phyloP scores from a whole-genome alignment of 2,329 filamentous ascomycete genomes.

The Clarireedia sp. region DNA sequence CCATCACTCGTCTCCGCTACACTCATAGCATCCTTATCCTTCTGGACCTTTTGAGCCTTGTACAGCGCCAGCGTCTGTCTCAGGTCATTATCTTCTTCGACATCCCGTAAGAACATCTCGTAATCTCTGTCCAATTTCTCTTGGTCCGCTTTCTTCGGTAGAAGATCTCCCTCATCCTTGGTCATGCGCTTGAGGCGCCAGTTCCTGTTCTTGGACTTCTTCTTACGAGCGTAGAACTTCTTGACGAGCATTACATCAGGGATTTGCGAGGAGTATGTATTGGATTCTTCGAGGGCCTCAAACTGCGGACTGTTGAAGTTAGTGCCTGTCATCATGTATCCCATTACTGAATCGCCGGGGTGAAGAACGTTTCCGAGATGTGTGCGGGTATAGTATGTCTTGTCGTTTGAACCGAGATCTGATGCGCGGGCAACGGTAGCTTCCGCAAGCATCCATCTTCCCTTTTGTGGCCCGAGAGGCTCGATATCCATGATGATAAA shows the following conservation, averaged over 20 bases:
- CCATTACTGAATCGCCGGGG: slow-evolving; percentile 85
- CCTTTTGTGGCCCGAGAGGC: slow-evolving; percentile 63
- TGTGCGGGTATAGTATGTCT: slow-evolving; percentile 81
- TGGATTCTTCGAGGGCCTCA: slow-evolving; percentile 72
- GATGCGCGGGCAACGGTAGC: slow-evolving; percentile 79
- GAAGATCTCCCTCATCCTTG: slow-evolving; percentile 78
- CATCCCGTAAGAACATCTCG: slow-evolving; percentile 92
- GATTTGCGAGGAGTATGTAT: slow-evolving; percentile 67
- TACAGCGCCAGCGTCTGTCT: slow-evolving; percentile 79
- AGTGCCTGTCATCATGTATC: slow-evolving; percentile 81
- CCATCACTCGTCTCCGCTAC: slow-evolving; percentile 54
- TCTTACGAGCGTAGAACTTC: slow-evolving; percentile 86
- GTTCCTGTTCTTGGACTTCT: slow-evolving; percentile 75
- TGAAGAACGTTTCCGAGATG: slow-evolving; percentile 82
- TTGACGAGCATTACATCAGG: slow-evolving; percentile 93
- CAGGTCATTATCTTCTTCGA: slow-evolving; percentile 90
- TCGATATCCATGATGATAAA: slow-evolving; percentile 96
- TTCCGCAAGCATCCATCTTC: slow-evolving; percentile 78
- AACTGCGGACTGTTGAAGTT: slow-evolving; percentile 89
- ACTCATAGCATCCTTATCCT: slow-evolving; percentile 58
- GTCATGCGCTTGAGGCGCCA: slow-evolving; percentile 95
- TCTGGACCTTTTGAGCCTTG: slow-evolving; percentile 47
- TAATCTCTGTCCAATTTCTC: slow-evolving; percentile 87
- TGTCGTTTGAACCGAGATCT: slow-evolving; percentile 80
- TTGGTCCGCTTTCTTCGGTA: slow-evolving; percentile 81